Evolutionary conservation across 371 early-diverging fungal species (phyloP), one percentile per base, ranked within the genome.

Genomic region (Mucor mucedo): DNA sequence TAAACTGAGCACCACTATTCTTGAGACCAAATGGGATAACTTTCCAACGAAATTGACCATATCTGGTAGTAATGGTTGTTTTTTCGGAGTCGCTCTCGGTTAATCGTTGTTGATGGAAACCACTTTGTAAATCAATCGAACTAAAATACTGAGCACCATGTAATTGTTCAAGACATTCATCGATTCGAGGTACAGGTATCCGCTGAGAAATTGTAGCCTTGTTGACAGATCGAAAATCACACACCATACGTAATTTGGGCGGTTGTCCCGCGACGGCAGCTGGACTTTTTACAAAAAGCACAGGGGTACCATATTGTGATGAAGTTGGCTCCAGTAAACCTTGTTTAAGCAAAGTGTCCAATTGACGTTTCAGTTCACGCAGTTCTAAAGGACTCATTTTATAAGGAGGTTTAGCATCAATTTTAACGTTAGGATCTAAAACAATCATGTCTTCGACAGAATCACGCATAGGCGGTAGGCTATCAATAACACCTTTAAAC

Each of bases 291-390:
- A 78, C 76, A 59, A 85, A 45, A 29, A 58, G 35, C 4, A 58
- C 58, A n/a, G 86, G 86, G 16, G 85, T 73, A 2, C 83, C 87
- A 45, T 62, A 74, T 0, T 84, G 80, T 0, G 84, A 82, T 0
- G 63, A 14, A 13, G 64, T 66, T 0, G 68, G 63, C 9, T 14
- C 32, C 21, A 69, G 65, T 2, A 69, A 47, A 0, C 67, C 62
- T 21, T 66, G 41, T 1, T 61, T 29, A 0, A 73, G 30, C 8
- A 77, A 55, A 3, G 72, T 65, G 13, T 70, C 54, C 1, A 83
- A 52, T 40, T 80, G 78, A 28, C 67, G 55, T 9, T 58, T 61
- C 21, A 83, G 63, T 44, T 73, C 75, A n/a, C 74, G 63, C 42
- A 71, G 40, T 50, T 83, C 71, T 1, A 50, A 13, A 0, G 68